phyloP scores from a whole-genome alignment of 176 grass and related monocot species.

The Cenchrus americanus region DNA sequence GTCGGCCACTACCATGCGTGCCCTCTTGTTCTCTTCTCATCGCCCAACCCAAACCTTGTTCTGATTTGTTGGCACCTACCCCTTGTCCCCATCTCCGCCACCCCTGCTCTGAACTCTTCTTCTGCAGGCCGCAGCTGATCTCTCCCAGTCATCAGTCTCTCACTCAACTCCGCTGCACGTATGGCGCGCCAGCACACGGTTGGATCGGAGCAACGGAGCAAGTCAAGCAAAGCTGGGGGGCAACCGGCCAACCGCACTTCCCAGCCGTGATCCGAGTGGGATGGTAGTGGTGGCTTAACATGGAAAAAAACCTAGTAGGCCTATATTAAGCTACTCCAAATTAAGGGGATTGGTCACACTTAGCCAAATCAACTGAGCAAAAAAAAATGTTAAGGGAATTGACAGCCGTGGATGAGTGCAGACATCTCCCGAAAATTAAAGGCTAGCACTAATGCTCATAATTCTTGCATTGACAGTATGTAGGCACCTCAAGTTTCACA shows the following conservation, averaged over 20 bases:
- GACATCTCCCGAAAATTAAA: constrained; percentile 1
- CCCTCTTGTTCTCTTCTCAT: background rate
- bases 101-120: background rate
- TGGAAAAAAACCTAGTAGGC: background rate
- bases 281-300: constrained; percentile 1
- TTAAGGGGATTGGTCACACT: background rate
- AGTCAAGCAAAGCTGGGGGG: background rate
- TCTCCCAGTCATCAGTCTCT: background rate
- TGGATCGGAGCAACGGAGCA: background rate
- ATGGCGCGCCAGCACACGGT: background rate
- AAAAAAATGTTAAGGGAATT: background rate
- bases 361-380: no score
- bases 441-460: background rate
- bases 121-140: background rate
- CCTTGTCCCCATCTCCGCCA: background rate
- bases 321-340: constrained; percentile 17
- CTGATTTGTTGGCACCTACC: constrained; percentile 11
- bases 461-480: background rate
- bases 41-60: no score
- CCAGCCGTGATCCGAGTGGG: constrained; percentile 17
- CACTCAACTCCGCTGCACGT: constrained; percentile 24
- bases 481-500: background rate
- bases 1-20: background rate
- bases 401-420: constrained; percentile 17
- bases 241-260: constrained; percentile 17